Evolutionary conservation across 2,329 filamentous ascomycete species (phyloP).

Genomic region (Colletotrichum simmondsii): DNA sequence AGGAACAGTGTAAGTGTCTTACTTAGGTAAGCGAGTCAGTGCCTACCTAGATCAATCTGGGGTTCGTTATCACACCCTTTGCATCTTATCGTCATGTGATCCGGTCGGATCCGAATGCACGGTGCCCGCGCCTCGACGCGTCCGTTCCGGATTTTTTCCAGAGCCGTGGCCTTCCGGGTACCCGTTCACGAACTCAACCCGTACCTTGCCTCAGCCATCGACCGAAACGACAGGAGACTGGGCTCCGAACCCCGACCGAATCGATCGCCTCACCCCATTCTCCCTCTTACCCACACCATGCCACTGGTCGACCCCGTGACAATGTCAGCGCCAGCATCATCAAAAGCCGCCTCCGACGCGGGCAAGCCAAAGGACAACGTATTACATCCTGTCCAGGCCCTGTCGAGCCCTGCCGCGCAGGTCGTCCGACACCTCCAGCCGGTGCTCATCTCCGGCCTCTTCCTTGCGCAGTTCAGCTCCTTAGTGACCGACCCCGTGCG

Average conservation of each 20-base stretch:
- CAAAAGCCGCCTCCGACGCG: conserved; percentile 43
- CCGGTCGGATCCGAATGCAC: conserved; percentile 16
- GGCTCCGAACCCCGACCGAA: conserved; percentile 7
- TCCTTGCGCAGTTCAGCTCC: conserved; percentile 70
- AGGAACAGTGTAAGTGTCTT: not conserved
- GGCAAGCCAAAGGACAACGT: conserved; percentile 41
- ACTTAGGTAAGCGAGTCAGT: not conserved
- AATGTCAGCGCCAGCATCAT: conserved; percentile 52
- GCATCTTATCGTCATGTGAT: conserved; percentile 35
- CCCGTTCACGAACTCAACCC: conserved; percentile 5
- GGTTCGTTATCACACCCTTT: conserved; percentile 23
- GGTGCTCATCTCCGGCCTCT: conserved; percentile 71
- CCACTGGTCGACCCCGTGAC: conserved; percentile 48
- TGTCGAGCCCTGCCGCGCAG: conserved; percentile 50
- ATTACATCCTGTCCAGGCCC: conserved; percentile 50
- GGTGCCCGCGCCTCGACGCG: conserved; percentile 15
- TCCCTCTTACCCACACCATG: conserved; percentile 38
- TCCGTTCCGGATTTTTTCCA: conserved; percentile 27
- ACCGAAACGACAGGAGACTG: conserved; percentile 9
- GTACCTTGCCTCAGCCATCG: not conserved
- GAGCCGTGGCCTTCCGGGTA: conserved; percentile 31
- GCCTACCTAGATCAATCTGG: conserved; percentile 17
- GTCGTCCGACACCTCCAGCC: conserved; percentile 76
- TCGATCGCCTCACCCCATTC: conserved; percentile 8
- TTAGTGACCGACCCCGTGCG: conserved; percentile 77